These are phyloP conservation scores for Nemophila menziesii DNA, from an alignment of 257 asterid species.

Conservation along the genomic window DNA sequence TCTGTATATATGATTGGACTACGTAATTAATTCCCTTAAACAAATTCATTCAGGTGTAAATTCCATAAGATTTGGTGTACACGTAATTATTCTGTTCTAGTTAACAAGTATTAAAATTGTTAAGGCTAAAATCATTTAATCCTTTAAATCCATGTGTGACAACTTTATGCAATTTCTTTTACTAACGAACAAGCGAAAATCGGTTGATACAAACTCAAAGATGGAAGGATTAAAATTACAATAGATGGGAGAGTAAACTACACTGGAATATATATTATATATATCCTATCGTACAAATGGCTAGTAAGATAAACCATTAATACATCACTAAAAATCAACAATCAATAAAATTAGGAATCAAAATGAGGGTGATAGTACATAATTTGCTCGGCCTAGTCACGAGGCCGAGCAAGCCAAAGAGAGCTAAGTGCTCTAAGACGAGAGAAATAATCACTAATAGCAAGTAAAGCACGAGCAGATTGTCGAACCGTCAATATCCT, in stretches of 20 bases:
- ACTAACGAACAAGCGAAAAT: neutral
- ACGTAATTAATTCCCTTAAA: neutral
- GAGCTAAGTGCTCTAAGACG: slow-evolving; percentile 53
- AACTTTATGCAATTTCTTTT: neutral
- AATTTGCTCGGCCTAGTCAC: slow-evolving; percentile 17
- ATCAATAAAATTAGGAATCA: neutral
- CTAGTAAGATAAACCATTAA: neutral
- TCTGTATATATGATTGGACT: neutral
- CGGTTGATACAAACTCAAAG: neutral
- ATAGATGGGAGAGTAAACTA: neutral
- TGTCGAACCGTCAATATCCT: slow-evolving; percentile 43
- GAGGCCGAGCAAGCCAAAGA: slow-evolving; percentile 54
- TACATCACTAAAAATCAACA: neutral
- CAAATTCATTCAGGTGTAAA: neutral
- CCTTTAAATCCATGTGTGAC: too few species aligned
- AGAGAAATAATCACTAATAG: slow-evolving; percentile 43
- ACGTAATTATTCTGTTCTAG: too few species aligned
- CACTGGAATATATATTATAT: neutral
- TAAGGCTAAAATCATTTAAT: neutral
- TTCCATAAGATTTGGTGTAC: neutral
- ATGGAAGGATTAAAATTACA: neutral
- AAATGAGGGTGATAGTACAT: neutral
- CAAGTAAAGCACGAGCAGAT: slow-evolving; percentile 53
- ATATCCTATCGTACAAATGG: neutral
- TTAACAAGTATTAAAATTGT: neutral